Conservation (phyloP, 2,329 filamentous ascomycete species). For the Cryphonectria nitschkei region DNA sequence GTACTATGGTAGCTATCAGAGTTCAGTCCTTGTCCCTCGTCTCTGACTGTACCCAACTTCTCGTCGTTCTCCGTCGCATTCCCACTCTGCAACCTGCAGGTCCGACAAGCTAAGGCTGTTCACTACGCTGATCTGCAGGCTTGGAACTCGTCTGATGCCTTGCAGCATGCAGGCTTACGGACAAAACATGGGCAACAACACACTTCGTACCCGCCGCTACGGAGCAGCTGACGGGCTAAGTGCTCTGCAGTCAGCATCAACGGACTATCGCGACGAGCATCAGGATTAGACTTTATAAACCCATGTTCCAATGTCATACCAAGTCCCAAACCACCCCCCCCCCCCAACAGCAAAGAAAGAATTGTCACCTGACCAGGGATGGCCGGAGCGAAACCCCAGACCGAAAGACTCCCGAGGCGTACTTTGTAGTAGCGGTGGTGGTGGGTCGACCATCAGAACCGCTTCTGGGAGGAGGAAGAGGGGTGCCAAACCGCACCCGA, state of each 20-base stretch:
- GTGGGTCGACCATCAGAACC: background rate
- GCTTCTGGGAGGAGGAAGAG: background rate
- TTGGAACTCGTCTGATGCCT: background rate
- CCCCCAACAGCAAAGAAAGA: background rate
- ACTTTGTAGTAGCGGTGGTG: background rate
- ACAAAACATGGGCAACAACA: background rate
- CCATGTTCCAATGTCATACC: background rate
- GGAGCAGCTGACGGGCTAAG: background rate
- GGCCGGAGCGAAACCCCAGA: constrained; percentile 1
- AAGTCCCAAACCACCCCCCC: background rate
- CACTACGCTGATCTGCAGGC: background rate
- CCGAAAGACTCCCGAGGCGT: constrained; percentile 5
- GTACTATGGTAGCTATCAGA: background rate
- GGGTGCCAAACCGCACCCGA: background rate
- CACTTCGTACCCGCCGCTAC: background rate
- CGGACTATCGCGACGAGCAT: background rate
- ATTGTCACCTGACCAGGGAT: background rate
- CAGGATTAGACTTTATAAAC: background rate
- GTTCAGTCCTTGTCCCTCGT: background rate
- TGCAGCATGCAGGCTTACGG: background rate
- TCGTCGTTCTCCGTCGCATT: background rate
- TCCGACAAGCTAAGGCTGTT: background rate
- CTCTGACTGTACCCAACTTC: no score
- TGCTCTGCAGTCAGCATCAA: background rate
- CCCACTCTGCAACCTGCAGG: background rate